Percentiles rank a stretch among this genome's conserved stretches.
These are phyloP conservation scores for Agaricus sinodeliciosus DNA, from an alignment of 768 basidiomycete species.

Conservation along the genomic window DNA sequence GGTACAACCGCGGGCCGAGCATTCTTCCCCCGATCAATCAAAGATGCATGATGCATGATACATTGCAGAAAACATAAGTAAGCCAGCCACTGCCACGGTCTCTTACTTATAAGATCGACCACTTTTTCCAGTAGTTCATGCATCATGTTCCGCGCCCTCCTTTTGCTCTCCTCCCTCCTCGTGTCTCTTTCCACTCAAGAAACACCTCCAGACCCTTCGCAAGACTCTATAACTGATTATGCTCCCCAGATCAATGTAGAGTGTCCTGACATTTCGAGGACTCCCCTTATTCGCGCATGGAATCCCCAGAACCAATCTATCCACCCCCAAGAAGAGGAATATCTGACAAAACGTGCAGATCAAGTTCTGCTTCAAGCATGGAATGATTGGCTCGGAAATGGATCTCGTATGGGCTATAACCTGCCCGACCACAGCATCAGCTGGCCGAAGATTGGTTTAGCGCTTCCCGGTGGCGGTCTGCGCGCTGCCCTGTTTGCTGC, in stretches of 20 bases:
- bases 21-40: too few relatives aligned
- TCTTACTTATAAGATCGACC: too few relatives aligned
- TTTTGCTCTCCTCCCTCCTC: not conserved
- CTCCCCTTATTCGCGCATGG: conserved; percentile 44
- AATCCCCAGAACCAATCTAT: conserved; percentile 45
- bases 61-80: too few relatives aligned
- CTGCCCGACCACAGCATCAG: conserved; percentile 28
- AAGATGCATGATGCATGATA: too few relatives aligned
- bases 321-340: conserved; percentile 40
- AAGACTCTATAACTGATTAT: conserved; percentile 35
- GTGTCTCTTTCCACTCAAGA: not conserved
- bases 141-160: not conserved
- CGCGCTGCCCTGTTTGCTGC: conserved; percentile 64
- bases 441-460: conserved; percentile 53
- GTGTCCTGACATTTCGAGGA: conserved; percentile 44
- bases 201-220: not conserved
- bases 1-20: too few relatives aligned
- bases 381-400: conserved; percentile 54
- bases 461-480: conserved; percentile 66
- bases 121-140: not conserved
- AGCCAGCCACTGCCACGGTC: too few relatives aligned
- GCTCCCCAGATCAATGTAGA: conserved; percentile 41
- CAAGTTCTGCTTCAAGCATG: conserved; percentile 41
- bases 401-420: conserved; percentile 45
- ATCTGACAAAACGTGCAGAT: conserved; percentile 36